phyloP scores from a whole-genome alignment of 2,329 filamentous ascomycete species.

The Colletotrichum filicis region DNA sequence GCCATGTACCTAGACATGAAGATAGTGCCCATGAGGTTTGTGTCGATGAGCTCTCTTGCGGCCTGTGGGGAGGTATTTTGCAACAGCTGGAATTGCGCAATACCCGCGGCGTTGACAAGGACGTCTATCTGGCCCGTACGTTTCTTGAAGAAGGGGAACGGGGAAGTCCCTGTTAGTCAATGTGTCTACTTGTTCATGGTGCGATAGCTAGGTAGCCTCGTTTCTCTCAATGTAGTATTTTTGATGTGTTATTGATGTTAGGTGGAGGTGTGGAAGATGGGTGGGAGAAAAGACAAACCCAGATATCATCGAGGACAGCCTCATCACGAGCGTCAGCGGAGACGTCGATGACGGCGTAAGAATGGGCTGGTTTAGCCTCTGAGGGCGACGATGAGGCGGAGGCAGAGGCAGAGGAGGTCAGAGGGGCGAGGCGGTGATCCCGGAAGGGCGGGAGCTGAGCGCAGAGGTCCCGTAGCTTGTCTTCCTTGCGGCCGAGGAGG shows the following conservation, averaged over 20 bases:
- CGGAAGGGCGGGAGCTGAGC: conserved; percentile 41
- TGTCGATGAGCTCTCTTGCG: conserved; percentile 70
- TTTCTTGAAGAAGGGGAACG: not conserved
- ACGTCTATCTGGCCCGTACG: conserved; percentile 56
- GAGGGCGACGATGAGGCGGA: not conserved
- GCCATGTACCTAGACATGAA: conserved; percentile 66
- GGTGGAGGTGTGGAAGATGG: not conserved
- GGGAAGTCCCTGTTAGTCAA: conserved; percentile 7
- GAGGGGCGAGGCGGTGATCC: conserved; percentile 31
- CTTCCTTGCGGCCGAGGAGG: conserved; percentile 68
- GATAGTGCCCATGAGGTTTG: conserved; percentile 77
- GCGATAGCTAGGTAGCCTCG: not conserved
- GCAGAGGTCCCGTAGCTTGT: conserved; percentile 55
- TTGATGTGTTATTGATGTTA: not conserved
- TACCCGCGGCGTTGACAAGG: conserved; percentile 84
- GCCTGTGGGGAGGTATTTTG: conserved; percentile 60
- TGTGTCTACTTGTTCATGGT: not conserved
- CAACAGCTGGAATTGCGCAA: conserved; percentile 75
- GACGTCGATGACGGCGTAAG: conserved; percentile 35
- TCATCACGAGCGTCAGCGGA: conserved; percentile 29
- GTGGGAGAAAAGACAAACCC: conserved; percentile 20
- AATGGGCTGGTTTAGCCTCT: conserved; percentile 14
- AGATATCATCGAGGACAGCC: conserved; percentile 31
- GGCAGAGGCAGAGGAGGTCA: conserved; percentile 33
- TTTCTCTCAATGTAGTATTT: not conserved